Base-by-base conservation (phyloP, 139 green algal genomes). In the Auxenochlorella pyrenoidosa region DNA sequence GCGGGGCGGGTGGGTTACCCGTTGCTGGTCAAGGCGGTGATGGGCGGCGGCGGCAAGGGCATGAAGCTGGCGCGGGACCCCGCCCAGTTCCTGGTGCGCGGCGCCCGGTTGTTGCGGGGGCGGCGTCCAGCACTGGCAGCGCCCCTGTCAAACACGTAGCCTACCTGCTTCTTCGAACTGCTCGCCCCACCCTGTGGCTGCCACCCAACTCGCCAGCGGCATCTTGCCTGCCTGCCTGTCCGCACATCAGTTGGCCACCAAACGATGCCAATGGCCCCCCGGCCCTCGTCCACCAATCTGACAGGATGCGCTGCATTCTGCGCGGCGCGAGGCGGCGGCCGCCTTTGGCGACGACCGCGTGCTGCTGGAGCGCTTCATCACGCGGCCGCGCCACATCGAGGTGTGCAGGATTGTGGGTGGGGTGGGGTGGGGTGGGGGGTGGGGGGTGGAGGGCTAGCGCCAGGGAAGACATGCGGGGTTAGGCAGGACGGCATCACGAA, bases 1-100 rank as follows among this genome's bases (percentile, higher is more conserved):
- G 95, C 93, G 0, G 41, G 51, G 15, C 43, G 59, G 0, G 89
- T 97, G 44, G 96, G 96, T 30, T 98, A 95, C 84, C 96, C 96
- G 0, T 79, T 98, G 82, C 94, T 98, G 82, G 92, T 98, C 15
- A 98, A 98, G 79, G 96, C 96, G 0, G 94, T 96, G 71, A 78
- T 94, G 68, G 96, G 96, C 1, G 96, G 96, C 16, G 96, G 96
- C n/a, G 96, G 96, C 83, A 98, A 98, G 91, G 96, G 96, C 87
- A 98, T 98, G 95, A 97, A 97, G 91, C 87, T 98, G 51, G 95
- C 94, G 0, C 34, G 18, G 30, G 90, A 40, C n/a, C 58, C 36
- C 0, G 36, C 30, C 13, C 70, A 92, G 34, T 89, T 92, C 71
- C 75, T 86, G 87, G 90, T 93, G 77, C 5, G 87, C 21, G 19